Percentiles rank a stretch among this genome's conserved stretches.
Evolutionary conservation across 2,329 filamentous ascomycete species (phyloP).

Genomic region (Ceratocystis alfenasii): DNA sequence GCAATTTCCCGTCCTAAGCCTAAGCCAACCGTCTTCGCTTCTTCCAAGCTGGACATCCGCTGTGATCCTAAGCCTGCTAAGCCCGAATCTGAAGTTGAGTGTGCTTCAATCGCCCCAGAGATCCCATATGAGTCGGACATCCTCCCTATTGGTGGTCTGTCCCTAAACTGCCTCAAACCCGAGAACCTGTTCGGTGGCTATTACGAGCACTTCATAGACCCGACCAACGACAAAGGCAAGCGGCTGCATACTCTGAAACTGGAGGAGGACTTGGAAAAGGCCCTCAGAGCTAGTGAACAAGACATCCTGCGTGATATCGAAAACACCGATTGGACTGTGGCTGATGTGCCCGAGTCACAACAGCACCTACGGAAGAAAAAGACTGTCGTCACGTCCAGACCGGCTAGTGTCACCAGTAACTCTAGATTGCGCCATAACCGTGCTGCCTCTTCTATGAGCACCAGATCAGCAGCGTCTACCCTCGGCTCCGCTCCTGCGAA

Average conservation of each 20-base stretch:
- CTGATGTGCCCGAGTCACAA: constrained; percentile 40
- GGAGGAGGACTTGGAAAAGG: constrained; percentile 40
- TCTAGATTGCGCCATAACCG: constrained; percentile 16
- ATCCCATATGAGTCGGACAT: constrained; percentile 58
- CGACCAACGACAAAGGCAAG: constrained; percentile 56
- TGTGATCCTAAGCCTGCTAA: constrained; percentile 28
- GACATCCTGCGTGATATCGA: constrained; percentile 56
- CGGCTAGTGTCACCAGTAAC: constrained; percentile 12
- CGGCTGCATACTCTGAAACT: constrained; percentile 50
- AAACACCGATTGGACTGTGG: constrained; percentile 48
- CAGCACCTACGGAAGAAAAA: constrained; percentile 17
- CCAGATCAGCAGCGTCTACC: constrained; percentile 15
- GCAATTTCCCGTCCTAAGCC: constrained; percentile 39
- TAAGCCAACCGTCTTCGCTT: constrained; percentile 41
- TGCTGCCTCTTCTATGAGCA: constrained; percentile 17
- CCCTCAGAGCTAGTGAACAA: constrained; percentile 48
- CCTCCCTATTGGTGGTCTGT: constrained; percentile 46
- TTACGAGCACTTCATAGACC: constrained; percentile 48
- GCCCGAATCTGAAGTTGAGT: constrained; percentile 69
- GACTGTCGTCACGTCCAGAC: constrained; percentile 20
- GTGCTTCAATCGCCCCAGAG: constrained; percentile 62
- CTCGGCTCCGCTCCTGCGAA: constrained; percentile 23
- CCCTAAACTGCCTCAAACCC: constrained; percentile 45
- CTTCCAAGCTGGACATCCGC: constrained; percentile 32
- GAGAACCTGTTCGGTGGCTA: constrained; percentile 50